These are phyloP conservation scores for Piper longum DNA, from an alignment of 164 flowering plant species.

Conservation along the genomic window DNA sequence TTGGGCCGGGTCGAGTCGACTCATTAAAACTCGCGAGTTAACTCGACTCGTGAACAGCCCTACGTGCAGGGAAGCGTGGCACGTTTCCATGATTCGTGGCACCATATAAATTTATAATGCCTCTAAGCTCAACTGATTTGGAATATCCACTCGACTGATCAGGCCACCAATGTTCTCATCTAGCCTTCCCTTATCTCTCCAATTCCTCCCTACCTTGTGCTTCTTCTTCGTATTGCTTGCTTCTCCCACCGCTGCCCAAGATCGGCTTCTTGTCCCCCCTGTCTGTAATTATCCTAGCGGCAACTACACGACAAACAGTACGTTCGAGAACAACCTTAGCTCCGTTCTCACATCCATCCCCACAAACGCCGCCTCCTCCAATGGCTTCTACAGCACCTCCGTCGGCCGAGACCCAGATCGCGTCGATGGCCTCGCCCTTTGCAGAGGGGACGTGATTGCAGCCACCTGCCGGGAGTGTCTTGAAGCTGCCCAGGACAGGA, in stretches of 20 bases:
- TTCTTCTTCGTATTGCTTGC: too few species aligned
- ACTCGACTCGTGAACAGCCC: too few species aligned
- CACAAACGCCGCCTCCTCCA: neutral
- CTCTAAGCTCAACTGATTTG: too few species aligned
- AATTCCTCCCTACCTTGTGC: too few species aligned
- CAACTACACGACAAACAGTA: constrained; percentile 1
- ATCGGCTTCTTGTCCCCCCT: neutral
- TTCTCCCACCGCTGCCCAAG: neutral
- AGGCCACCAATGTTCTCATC: too few species aligned
- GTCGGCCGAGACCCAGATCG: constrained; percentile 1
- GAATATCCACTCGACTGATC: too few species aligned
- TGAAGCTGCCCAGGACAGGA: neutral
- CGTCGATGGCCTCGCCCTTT: constrained; percentile 4
- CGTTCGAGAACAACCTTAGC: constrained; percentile 1
- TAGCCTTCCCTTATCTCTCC: too few species aligned
- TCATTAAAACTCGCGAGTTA: too few species aligned
- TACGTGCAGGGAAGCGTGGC: too few species aligned
- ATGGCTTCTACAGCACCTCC: constrained; percentile 4
- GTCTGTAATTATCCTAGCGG: neutral
- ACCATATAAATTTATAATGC: too few species aligned
- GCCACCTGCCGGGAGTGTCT: constrained; percentile 4
- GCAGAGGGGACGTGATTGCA: constrained; percentile 5
- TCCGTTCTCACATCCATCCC: constrained; percentile 1
- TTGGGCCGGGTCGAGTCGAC: too few species aligned
- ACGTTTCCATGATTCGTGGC: too few species aligned